phyloP scores from a whole-genome alignment of 352 stramenopile species.

The Phytopythium cucurbitacearum region DNA sequence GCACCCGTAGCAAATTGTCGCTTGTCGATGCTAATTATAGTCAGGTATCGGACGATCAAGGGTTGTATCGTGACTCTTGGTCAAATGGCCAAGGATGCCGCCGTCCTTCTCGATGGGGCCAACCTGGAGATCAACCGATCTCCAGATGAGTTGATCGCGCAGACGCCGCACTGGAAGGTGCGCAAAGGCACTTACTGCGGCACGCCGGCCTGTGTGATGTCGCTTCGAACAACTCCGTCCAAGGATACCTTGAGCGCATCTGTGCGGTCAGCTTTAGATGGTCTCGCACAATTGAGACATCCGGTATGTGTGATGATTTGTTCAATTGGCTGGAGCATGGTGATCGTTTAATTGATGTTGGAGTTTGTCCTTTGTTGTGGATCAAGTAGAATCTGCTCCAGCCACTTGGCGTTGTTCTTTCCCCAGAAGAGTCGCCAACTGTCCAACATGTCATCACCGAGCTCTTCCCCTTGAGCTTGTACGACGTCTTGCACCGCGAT shows the following conservation, averaged over 20 bases:
- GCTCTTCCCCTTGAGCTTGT: slow-evolving; percentile 38
- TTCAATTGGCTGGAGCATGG: not conserved
- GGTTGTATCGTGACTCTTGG: too few relatives aligned
- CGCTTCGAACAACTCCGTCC: slow-evolving; percentile 26
- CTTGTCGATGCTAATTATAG: not conserved
- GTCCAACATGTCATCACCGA: slow-evolving; percentile 38
- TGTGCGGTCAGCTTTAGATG: slow-evolving; percentile 21
- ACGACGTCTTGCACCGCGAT: slow-evolving; percentile 50
- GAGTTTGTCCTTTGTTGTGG: not conserved
- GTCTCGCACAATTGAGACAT: slow-evolving; percentile 23
- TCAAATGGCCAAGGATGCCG: too few relatives aligned
- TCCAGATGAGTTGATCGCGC: slow-evolving; percentile 13
- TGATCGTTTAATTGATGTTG: not conserved
- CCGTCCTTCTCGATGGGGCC: not conserved
- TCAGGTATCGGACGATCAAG: not conserved
- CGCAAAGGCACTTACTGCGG: slow-evolving; percentile 19
- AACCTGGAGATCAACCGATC: not conserved
- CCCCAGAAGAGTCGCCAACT: not conserved
- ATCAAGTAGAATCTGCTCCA: slow-evolving; percentile 34
- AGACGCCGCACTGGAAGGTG: slow-evolving; percentile 32
- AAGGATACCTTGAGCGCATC: slow-evolving; percentile 34
- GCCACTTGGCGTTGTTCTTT: slow-evolving; percentile 31
- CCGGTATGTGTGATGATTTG: slow-evolving; percentile 18
- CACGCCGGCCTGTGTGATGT: slow-evolving; percentile 24
- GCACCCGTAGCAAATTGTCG: not conserved